Percentiles rank a stretch among this genome's conserved stretches.
Conservation (phyloP, 2,329 filamentous ascomycete genomes). For the Fusarium sulawesiense region DNA sequence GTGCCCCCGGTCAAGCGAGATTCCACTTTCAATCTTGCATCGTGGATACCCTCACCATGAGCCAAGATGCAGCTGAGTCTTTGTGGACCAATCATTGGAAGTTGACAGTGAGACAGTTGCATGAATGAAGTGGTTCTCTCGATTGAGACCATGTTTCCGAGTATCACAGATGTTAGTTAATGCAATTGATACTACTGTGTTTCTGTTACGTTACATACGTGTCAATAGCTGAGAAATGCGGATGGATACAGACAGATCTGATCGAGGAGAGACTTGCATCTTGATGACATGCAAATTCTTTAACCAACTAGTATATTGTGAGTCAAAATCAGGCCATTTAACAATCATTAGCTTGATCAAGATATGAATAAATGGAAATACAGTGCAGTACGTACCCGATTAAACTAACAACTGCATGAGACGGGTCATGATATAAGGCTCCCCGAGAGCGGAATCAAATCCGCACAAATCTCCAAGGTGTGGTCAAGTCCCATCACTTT, state of each 20-base stretch:
- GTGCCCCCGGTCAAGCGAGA: not conserved
- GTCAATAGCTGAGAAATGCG: not conserved
- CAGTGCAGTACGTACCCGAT: not conserved
- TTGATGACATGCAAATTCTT: not conserved
- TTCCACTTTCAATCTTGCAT: constrained; percentile 31
- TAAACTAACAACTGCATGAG: not conserved
- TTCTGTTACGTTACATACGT: not conserved
- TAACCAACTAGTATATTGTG: not conserved
- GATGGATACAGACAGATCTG: not conserved
- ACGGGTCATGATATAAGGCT: not conserved
- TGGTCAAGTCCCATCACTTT: constrained; percentile 5
- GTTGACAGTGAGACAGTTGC: not conserved
- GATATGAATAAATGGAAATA: not conserved
- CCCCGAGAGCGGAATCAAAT: constrained; percentile 10
- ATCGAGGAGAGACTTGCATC: not conserved
- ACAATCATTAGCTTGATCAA: not conserved
- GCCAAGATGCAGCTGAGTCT: constrained; percentile 7
- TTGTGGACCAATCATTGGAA: not conserved
- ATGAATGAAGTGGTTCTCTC: not conserved
- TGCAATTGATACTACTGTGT: not conserved
- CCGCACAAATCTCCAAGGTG: constrained; percentile 11
- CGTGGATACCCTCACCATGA: constrained; percentile 22
- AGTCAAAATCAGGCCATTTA: constrained; percentile 6
- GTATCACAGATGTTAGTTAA: not conserved
- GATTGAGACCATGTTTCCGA: not conserved